These are phyloP conservation scores for Termitomyces sp. DNA, from an alignment of 768 basidiomycete species.

Conservation along the genomic window DNA sequence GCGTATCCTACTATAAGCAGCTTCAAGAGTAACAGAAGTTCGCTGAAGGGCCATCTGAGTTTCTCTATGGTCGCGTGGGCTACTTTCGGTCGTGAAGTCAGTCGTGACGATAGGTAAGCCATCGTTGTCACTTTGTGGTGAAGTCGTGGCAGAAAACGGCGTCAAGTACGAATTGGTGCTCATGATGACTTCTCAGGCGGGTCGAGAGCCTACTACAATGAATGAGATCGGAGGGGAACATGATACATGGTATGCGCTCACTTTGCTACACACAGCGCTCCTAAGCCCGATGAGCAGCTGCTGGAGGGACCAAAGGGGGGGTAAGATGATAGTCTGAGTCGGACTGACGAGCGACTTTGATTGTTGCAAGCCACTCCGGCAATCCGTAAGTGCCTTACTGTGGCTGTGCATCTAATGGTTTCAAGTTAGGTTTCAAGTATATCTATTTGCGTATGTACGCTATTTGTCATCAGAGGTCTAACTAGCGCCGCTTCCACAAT, in stretches of 20 bases:
- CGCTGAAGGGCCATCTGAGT: conserved; percentile 40
- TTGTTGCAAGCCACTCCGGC: background rate
- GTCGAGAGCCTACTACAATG: background rate
- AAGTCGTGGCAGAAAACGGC: conserved; percentile 23
- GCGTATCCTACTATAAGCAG: conserved; percentile 52
- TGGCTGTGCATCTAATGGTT: conserved; percentile 14
- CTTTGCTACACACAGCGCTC: background rate
- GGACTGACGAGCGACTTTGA: background rate
- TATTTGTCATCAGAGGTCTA: background rate
- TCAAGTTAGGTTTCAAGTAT: background rate
- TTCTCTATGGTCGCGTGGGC: conserved; percentile 18
- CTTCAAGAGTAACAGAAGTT: conserved; percentile 52
- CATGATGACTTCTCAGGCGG: conserved; percentile 18
- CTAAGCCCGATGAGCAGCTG: background rate
- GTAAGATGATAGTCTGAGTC: background rate
- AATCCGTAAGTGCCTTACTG: background rate
- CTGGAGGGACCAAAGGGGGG: background rate
- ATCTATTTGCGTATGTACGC: background rate
- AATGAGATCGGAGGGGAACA: background rate
- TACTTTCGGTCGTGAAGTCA: conserved; percentile 5
- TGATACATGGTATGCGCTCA: background rate
- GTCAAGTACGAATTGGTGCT: conserved; percentile 27
- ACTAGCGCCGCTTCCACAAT: background rate
- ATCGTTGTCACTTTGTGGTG: conserved; percentile 16
- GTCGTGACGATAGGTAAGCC: conserved; percentile 1